Evolutionary conservation across 1,284 basidiomycete genomes (phyloP).

Genomic region (Ceratobasidium theobromae): DNA sequence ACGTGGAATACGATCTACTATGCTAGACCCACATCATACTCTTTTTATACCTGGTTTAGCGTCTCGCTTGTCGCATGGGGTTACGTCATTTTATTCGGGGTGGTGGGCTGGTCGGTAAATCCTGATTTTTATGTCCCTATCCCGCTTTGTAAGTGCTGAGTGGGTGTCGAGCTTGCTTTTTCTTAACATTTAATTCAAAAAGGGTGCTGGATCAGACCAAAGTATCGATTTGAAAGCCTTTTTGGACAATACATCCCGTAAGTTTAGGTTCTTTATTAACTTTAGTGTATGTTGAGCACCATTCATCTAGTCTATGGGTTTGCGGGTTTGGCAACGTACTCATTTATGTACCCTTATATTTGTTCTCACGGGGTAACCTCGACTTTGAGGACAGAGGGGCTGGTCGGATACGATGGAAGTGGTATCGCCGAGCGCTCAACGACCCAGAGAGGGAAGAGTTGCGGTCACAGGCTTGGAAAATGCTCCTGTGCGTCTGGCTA

Average conservation of each 20-base stretch:
- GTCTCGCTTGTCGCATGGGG: not conserved
- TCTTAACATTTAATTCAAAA: not conserved
- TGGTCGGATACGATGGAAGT: not conserved
- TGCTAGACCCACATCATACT: not conserved
- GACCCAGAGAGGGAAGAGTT: not conserved
- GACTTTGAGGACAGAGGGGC: not conserved
- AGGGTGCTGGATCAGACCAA: not conserved
- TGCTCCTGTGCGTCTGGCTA: not conserved
- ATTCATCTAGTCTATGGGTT: not conserved
- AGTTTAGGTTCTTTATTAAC: no score
- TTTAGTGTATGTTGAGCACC: no score
- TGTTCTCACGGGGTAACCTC: not conserved
- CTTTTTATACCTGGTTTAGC: not conserved
- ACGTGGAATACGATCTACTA: not conserved
- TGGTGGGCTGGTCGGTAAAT: not conserved
- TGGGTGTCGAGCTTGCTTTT: not conserved
- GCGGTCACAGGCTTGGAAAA: not conserved
- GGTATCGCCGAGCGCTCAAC: not conserved
- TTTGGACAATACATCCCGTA: not conserved
- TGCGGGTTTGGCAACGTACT: not conserved
- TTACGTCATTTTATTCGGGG: not conserved
- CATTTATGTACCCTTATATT: not conserved
- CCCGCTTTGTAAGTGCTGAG: not conserved
- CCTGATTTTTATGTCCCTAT: not conserved
- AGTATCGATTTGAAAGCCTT: not conserved